Evolutionary conservation across 1,284 basidiomycete species (phyloP).

Genomic region (Meripilus lineatus): DNA sequence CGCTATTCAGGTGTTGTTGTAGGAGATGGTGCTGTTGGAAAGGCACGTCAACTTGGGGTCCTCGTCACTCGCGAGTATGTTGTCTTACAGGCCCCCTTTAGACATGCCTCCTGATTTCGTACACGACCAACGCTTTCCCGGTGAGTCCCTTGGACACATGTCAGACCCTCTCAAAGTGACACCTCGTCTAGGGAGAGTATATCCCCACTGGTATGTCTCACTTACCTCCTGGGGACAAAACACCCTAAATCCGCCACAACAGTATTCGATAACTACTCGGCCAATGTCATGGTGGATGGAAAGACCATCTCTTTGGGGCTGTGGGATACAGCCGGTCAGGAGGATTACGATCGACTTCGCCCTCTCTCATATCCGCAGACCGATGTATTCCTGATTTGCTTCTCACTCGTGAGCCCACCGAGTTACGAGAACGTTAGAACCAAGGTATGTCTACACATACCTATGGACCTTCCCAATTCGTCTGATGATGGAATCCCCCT

Average conservation of each 20-base stretch:
- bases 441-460: slow-evolving; percentile 64
- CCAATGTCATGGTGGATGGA: slow-evolving; percentile 97
- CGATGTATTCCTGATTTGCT: slow-evolving; percentile 99
- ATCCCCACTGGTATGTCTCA: slow-evolving; percentile 84
- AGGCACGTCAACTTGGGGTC: slow-evolving; percentile 51
- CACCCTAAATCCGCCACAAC: too few relatives aligned
- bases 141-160: slow-evolving; percentile 67
- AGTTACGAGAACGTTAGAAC: slow-evolving; percentile 98
- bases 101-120: slow-evolving; percentile 96
- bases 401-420: slow-evolving; percentile 95
- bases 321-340: slow-evolving; percentile 99
- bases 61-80: slow-evolving; percentile 2
- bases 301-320: slow-evolving; percentile 97
- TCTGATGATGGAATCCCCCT: not conserved
- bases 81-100: slow-evolving; percentile 29
- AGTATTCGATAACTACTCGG: slow-evolving; percentile 96
- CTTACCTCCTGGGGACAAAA: too few relatives aligned
- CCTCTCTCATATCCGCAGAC: slow-evolving; percentile 99
- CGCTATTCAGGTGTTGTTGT: slow-evolving; percentile 85
- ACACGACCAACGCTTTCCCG: slow-evolving; percentile 94
- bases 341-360: slow-evolving; percentile 97
- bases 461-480: slow-evolving; percentile 9
- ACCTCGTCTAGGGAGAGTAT: slow-evolving; percentile 77
- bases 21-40: slow-evolving; percentile 99
- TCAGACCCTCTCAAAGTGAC: slow-evolving; percentile 19